These are phyloP conservation scores for Penicillium angulare DNA, from an alignment of 495 filamentous ascomycete species.

Conservation along the genomic window DNA sequence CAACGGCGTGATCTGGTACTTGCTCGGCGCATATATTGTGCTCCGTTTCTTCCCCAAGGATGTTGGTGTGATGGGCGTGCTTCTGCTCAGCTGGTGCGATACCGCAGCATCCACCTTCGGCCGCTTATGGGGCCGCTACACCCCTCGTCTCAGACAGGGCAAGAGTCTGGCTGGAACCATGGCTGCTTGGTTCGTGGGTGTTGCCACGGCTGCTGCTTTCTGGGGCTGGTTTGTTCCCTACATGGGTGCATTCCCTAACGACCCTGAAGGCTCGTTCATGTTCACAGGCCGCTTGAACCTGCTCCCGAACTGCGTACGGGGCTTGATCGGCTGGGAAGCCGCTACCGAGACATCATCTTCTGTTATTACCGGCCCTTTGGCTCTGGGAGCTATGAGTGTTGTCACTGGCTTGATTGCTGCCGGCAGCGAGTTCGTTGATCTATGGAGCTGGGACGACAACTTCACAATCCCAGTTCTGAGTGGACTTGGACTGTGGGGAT, in stretches of 20 bases:
- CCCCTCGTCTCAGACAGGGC: slow-evolving; percentile 74
- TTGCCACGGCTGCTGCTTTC: slow-evolving; percentile 76
- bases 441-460: slow-evolving; percentile 95
- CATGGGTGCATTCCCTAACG: slow-evolving; percentile 62
- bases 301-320: slow-evolving; percentile 52
- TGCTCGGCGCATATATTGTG: slow-evolving; percentile 83
- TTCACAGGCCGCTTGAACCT: slow-evolving; percentile 73
- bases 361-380: slow-evolving; percentile 62
- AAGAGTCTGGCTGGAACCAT: slow-evolving; percentile 90
- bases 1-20: slow-evolving; percentile 96
- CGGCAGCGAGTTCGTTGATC: slow-evolving; percentile 83
- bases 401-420: slow-evolving; percentile 85
- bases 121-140: slow-evolving; percentile 79
- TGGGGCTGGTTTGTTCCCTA: slow-evolving; percentile 82
- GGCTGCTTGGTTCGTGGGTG: slow-evolving; percentile 79
- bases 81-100: slow-evolving; percentile 96
- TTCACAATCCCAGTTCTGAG: slow-evolving; percentile 92
- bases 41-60: slow-evolving; percentile 91
- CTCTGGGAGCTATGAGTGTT: slow-evolving; percentile 81
- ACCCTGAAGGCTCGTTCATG: slow-evolving; percentile 70
- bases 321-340: slow-evolving; percentile 41
- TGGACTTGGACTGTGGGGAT: slow-evolving; percentile 86
- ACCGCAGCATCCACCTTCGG: slow-evolving; percentile 94
- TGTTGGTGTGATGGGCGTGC: slow-evolving; percentile 81
- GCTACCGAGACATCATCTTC: slow-evolving; percentile 35